phyloP scores from a whole-genome alignment of 2,329 filamentous ascomycete genomes.

The Trichophyton verrucosum region DNA sequence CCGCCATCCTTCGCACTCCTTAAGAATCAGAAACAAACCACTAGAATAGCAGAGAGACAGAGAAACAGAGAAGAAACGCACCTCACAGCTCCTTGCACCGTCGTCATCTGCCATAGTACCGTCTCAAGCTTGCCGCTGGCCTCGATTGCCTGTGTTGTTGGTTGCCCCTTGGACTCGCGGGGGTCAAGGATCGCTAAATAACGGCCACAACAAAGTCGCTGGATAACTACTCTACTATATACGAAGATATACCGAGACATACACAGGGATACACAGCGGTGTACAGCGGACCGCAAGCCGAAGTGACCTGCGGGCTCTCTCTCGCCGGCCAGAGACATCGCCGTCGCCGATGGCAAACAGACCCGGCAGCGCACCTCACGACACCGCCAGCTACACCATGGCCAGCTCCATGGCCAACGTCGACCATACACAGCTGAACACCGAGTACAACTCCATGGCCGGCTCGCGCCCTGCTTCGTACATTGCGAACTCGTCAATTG shows the following conservation, averaged over 20 bases:
- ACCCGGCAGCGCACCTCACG: slow-evolving; percentile 30
- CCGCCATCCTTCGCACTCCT: too few species aligned
- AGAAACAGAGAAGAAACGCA: too few species aligned
- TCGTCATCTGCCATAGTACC: background rate
- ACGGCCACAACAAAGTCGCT: background rate
- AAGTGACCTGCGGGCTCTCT: background rate
- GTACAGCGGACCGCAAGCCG: background rate
- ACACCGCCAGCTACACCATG: slow-evolving; percentile 19
- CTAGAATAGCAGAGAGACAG: too few species aligned
- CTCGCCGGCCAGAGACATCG: background rate
- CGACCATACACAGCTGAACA: slow-evolving; percentile 22
- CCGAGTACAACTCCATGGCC: slow-evolving; percentile 23
- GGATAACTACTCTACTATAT: background rate
- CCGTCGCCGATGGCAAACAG: slow-evolving; percentile 17
- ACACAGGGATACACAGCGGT: background rate
- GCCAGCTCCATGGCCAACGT: slow-evolving; percentile 18
- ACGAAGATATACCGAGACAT: background rate
- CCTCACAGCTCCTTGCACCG: background rate
- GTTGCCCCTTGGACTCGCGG: background rate
- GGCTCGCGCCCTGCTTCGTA: slow-evolving; percentile 33
- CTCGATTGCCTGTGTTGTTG: background rate
- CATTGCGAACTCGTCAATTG: slow-evolving; percentile 22
- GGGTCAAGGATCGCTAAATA: background rate
- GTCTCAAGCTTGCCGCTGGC: background rate
- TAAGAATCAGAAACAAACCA: background rate